These are phyloP conservation scores for Letharia lupina DNA, from an alignment of 495 filamentous ascomycete species.

Conservation along the genomic window DNA sequence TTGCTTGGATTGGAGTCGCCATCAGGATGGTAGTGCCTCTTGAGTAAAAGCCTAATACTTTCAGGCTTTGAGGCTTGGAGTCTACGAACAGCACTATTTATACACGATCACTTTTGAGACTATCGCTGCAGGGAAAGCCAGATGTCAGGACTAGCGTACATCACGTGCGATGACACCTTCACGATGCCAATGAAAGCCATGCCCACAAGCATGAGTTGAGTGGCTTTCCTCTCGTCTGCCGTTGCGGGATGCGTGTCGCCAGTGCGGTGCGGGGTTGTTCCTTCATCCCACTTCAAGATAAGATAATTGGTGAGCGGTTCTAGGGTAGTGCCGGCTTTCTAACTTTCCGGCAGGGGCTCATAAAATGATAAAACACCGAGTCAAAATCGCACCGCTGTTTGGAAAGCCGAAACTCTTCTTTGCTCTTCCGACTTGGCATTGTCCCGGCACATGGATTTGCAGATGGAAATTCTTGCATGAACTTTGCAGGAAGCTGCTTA, in stretches of 20 bases:
- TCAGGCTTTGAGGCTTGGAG: neutral
- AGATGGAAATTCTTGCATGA: neutral
- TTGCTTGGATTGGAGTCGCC: constrained; percentile 42
- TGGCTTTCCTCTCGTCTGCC: too few relatives aligned
- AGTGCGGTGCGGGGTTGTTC: neutral
- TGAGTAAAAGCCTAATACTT: neutral
- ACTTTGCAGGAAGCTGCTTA: neutral
- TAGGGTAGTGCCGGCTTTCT: too few relatives aligned
- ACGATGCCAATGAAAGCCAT: neutral
- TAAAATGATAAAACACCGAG: too few relatives aligned
- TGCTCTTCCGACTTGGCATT: neutral
- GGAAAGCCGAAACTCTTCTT: too few relatives aligned
- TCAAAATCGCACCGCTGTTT: too few relatives aligned
- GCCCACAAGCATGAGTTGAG: neutral
- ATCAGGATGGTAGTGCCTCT: constrained; percentile 16
- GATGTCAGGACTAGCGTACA: neutral
- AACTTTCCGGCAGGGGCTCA: neutral
- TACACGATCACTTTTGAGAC: neutral
- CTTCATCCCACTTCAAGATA: neutral
- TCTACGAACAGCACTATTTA: neutral
- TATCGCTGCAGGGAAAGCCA: neutral
- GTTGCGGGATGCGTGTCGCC: neutral
- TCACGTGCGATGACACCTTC: constrained; percentile 5
- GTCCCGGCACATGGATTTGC: neutral
- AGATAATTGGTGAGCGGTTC: neutral